Conservation (phyloP, 352 stramenopile genomes). For the Thalassiosira sp. region DNA sequence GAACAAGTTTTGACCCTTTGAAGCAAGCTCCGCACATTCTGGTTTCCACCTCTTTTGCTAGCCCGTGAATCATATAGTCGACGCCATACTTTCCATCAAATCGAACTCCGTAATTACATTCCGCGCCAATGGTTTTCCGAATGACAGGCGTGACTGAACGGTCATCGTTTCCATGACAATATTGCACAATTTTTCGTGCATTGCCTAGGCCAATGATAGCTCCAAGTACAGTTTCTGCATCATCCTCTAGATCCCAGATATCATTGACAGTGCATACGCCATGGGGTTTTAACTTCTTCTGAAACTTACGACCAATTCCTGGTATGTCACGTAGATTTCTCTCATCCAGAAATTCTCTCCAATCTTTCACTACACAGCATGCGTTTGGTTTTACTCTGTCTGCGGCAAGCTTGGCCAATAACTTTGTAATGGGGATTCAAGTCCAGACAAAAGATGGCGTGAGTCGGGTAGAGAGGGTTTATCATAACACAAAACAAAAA, state of each 20-base stretch:
- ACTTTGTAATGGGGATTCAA: slow-evolving; percentile 28
- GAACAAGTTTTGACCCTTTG: slow-evolving; percentile 61
- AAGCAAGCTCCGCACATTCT: slow-evolving; percentile 65
- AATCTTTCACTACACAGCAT: slow-evolving; percentile 80
- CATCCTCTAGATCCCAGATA: slow-evolving; percentile 73
- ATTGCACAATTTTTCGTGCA: slow-evolving; percentile 71
- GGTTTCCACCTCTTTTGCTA: slow-evolving; percentile 73
- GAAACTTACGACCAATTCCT: slow-evolving; percentile 70
- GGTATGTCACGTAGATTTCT: slow-evolving; percentile 71
- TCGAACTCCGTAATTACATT: slow-evolving; percentile 82
- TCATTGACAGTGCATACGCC: slow-evolving; percentile 68
- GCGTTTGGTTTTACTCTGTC: slow-evolving; percentile 92
- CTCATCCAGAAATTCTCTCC: slow-evolving; percentile 57
- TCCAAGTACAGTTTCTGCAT: slow-evolving; percentile 53
- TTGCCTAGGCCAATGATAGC: slow-evolving; percentile 63
- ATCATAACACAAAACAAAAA: not conserved
- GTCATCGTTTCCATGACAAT: slow-evolving; percentile 73
- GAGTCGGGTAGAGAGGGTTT: not conserved
- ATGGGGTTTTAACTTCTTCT: slow-evolving; percentile 64
- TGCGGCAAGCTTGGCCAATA: slow-evolving; percentile 92
- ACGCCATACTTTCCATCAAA: slow-evolving; percentile 80
- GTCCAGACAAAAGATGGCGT: not conserved
- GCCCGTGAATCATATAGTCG: slow-evolving; percentile 74
- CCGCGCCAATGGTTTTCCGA: slow-evolving; percentile 80
- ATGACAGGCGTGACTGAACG: slow-evolving; percentile 59